Conservation (phyloP, 2,329 filamentous ascomycete genomes). For the Colletotrichum liriopes region DNA sequence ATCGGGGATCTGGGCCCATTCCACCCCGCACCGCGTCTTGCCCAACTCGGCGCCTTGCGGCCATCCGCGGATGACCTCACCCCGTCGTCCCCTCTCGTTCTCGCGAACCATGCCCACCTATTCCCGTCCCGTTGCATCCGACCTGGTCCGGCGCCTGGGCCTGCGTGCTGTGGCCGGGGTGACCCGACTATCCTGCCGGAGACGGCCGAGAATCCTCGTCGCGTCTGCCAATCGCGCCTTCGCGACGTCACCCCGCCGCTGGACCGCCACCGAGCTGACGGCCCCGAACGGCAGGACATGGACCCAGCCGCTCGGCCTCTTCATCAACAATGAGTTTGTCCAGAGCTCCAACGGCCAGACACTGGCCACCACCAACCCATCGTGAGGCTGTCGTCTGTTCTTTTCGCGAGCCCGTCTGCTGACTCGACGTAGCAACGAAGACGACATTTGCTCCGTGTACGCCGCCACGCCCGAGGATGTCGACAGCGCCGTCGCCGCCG, state of each 20-base stretch:
- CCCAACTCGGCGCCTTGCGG: conserved; percentile 11
- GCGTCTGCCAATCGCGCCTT: conserved; percentile 10
- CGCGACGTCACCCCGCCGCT: conserved; percentile 31
- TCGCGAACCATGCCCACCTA: conserved; percentile 27
- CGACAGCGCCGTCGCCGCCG: conserved; percentile 78
- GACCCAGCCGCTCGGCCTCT: conserved; percentile 81
- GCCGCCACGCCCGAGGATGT: conserved; percentile 78
- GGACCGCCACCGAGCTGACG: conserved; percentile 71
- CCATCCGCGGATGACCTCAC: conserved; percentile 25
- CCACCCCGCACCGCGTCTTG: conserved; percentile 11
- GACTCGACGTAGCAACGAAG: conserved; percentile 63
- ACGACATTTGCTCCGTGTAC: conserved; percentile 79
- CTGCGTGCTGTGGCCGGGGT: conserved; percentile 23
- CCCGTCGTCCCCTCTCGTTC: conserved; percentile 29
- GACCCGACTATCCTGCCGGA: conserved; percentile 4
- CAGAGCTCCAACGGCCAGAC: conserved; percentile 75
- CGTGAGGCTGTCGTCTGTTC: conserved; percentile 61
- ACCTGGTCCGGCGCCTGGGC: conserved; percentile 22
- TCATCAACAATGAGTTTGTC: conserved; percentile 88
- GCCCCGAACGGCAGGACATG: conserved; percentile 84
- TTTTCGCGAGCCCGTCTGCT: background rate
- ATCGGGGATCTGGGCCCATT: conserved; percentile 18
- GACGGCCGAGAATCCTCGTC: conserved; percentile 4
- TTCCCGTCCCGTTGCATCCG: conserved; percentile 12
- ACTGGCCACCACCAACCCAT: conserved; percentile 78